Base-by-base conservation (phyloP, 2,329 filamentous ascomycete species). In the Epichloe sibirici region DNA sequence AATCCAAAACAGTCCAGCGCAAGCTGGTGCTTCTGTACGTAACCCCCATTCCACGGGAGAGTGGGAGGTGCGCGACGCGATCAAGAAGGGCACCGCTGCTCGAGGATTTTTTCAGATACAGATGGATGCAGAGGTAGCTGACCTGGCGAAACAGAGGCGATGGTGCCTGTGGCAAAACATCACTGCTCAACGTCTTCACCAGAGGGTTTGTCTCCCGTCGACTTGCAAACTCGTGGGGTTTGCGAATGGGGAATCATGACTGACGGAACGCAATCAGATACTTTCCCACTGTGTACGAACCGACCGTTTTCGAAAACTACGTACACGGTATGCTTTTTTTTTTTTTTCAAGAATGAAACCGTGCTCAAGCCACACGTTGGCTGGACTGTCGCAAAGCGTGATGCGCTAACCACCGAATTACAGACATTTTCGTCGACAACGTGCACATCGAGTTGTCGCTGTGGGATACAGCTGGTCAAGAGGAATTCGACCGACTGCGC, bases 241-340 rank as follows among this genome's bases (percentile, higher is more conserved):
- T 9, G 47, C 38, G 25, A 35, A 40, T 25, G 43, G 40, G 40
- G 28, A n/a, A 51, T 12, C 6, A 15, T 17, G 21, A 43, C 40
- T 57, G 47, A 35, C 11, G 17, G 25, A n/a, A 21, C 13, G 46
- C 38, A 42, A 50, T 31, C 62, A 91, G 88, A 58, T 95, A 96
- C 71, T 98, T 98, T 70, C 91, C 91, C 49, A 96, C 91, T 53
- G 91, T 97, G 65, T 97, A 97, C 74, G 90, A 97, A 71, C 93
- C 93, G 51, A 98, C 91, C 38, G 91, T 96, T 59, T 96, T 96
- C 71, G 91, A 98, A 70, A 98, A 98, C 72, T 98, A 97, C 71
- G 91, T 98, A 57, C 91, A 98, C 69, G 90, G 88, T 94, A 78
- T 66, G 78, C 25, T 28, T 25, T 21, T 21, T 21, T 21, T 17